Conservation (phyloP, 495 filamentous ascomycete genomes). For the Oidiodendron maius region DNA sequence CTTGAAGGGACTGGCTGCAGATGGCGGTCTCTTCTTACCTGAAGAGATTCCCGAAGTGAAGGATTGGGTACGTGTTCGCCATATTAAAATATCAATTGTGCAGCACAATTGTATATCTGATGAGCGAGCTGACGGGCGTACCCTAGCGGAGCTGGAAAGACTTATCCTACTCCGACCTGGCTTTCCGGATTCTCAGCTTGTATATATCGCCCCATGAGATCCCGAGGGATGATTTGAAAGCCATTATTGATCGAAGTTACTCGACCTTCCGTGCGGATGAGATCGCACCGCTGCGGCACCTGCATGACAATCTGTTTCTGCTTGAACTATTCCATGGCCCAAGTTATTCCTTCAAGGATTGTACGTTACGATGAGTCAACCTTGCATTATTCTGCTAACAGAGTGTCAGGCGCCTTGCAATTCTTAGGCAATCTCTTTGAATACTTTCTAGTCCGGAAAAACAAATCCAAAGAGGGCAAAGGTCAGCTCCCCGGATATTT, state of each 20-base stretch:
- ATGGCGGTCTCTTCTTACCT: slow-evolving; percentile 88
- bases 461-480: slow-evolving; percentile 62
- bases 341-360: slow-evolving; percentile 92
- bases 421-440: slow-evolving; percentile 95
- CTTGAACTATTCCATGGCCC: slow-evolving; percentile 98
- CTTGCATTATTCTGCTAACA: background rate
- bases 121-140: background rate
- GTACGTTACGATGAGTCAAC: slow-evolving; percentile 37
- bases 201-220: slow-evolving; percentile 84
- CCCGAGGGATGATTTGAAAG: slow-evolving; percentile 68
- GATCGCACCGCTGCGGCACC: slow-evolving; percentile 64
- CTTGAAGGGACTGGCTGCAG: slow-evolving; percentile 81
- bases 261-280: slow-evolving; percentile 76
- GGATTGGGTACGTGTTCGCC: slow-evolving; percentile 42
- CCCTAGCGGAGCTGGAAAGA: slow-evolving; percentile 59
- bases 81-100: background rate
- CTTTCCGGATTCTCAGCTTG: slow-evolving; percentile 66
- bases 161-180: slow-evolving; percentile 72
- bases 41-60: slow-evolving; percentile 66
- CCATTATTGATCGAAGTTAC: slow-evolving; percentile 75
- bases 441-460: slow-evolving; percentile 83
- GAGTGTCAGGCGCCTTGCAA: slow-evolving; percentile 41
- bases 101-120: background rate
- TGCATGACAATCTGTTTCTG: slow-evolving; percentile 69
- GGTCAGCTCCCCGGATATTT: background rate